phyloP scores from a whole-genome alignment of 75 land plant genomes.

The Pinus taeda region DNA sequence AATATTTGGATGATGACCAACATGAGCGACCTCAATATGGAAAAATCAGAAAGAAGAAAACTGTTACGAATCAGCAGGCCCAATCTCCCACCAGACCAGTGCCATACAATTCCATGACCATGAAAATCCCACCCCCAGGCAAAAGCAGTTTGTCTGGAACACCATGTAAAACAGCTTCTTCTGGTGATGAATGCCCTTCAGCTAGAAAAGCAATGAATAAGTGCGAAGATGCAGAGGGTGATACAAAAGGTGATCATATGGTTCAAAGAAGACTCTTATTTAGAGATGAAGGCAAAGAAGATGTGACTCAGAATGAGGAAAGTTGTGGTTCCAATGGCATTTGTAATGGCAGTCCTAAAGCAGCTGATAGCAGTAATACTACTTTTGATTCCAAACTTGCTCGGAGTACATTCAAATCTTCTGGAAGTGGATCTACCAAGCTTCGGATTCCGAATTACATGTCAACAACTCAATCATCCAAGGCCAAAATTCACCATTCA shows the following conservation, averaged over 20 bases:
- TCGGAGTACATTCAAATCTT: background rate
- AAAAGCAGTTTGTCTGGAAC: background rate
- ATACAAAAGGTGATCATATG: background rate
- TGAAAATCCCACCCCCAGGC: background rate
- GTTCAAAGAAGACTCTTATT: background rate
- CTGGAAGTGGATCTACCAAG: constrained; percentile 10
- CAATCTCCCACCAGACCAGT: background rate
- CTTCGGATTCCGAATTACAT: constrained; percentile 18
- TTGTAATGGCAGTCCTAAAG: background rate
- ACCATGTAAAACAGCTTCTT: background rate
- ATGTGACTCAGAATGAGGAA: background rate
- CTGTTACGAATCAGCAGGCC: background rate
- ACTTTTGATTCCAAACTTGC: constrained; percentile 3
- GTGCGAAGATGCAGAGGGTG: background rate
- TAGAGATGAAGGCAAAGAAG: background rate
- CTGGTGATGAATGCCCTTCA: background rate
- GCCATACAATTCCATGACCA: constrained; percentile 1
- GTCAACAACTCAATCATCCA: constrained; percentile 16
- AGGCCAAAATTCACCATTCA: constrained; percentile 10
- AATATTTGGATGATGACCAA: background rate
- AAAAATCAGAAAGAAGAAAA: background rate
- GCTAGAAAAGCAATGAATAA: background rate
- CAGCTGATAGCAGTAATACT: background rate
- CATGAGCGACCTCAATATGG: constrained; percentile 5
- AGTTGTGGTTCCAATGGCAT: constrained; percentile 12